Base-by-base conservation (phyloP, 2,329 filamentous ascomycete genomes). In the Microdochium paspali region DNA sequence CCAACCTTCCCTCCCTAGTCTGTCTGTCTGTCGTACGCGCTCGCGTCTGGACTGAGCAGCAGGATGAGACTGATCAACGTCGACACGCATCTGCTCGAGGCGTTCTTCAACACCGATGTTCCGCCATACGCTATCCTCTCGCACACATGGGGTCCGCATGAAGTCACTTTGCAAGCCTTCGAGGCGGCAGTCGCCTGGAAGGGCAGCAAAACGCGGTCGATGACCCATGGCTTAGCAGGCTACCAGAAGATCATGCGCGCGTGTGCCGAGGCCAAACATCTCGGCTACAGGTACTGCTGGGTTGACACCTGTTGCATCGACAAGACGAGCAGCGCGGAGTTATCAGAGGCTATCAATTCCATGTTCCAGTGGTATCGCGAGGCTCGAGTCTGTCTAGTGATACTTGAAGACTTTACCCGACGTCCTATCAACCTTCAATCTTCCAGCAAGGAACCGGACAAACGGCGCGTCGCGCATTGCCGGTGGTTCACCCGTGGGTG, bases 61-160 rank as follows among this genome's bases (percentile, higher is more conserved):
- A n/a, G n/a, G n/a, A n/a, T n/a, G n/a, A n/a, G n/a, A n/a, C n/a
- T n/a, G n/a, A n/a, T n/a, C n/a, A n/a, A n/a, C n/a, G n/a, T n/a
- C 10, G 18, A 40, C 18, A 40, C 35, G 10, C 35, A 21, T 20
- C n/a, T 21, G 35, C 35, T 20, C 10, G 18, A 21, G 13, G 35
- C 20, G 35, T 40, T 40, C 35, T 21, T 40, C n/a, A n/a, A n/a
- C 6, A 21, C 7, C 26, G 7, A 28, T 7, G 13, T 28, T 13
- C 26, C 26, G 26, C 26, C 49, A 43, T 59, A 53, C 53, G 57
- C 61, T 26, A 52, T 52, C 39, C 49, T 64, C 10, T 63, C 61
- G 13, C 61, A 64, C 50, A 61, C 58, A n/a, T 61, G 59, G 55
- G 55, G 50, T 10, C 31, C 51, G 2, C 59, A 61, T 3, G 61